phyloP scores from a whole-genome alignment of 768 basidiomycete species.

The Mycena pura region DNA sequence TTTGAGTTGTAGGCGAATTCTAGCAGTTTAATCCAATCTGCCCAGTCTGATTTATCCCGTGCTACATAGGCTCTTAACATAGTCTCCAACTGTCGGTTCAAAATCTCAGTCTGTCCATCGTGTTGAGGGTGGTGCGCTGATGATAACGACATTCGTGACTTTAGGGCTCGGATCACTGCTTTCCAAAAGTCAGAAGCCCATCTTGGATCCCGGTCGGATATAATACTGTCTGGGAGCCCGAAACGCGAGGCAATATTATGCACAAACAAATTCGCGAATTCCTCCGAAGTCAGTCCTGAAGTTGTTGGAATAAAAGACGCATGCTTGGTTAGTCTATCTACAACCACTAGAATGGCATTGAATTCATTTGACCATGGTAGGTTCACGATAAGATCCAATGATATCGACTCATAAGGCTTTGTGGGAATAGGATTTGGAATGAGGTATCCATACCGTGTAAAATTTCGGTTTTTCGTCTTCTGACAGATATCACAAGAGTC shows the following conservation, averaged over 20 bases:
- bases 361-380: no score
- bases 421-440: constrained; percentile 31
- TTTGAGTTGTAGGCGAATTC: constrained; percentile 34
- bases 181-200: constrained; percentile 13
- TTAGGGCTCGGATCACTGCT: not conserved
- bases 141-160: not conserved
- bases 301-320: constrained; percentile 12
- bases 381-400: no score
- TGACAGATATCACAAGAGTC: not conserved
- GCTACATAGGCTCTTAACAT: constrained; percentile 27
- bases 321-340: not conserved
- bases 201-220: constrained; percentile 9
- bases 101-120: constrained; percentile 39
- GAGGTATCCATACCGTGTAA: constrained; percentile 14
- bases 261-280: not conserved
- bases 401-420: constrained; percentile 25
- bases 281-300: not conserved
- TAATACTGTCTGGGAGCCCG: not conserved
- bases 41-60: constrained; percentile 28
- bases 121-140: no score
- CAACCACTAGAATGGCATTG: not conserved
- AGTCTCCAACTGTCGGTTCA: constrained; percentile 37
- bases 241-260: not conserved
- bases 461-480: not conserved
- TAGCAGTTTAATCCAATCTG: constrained; percentile 25